Evolutionary conservation across 495 filamentous ascomycete species (phyloP), one percentile per base, ranked within the genome.

Genomic region (Ascobolus immersus): DNA sequence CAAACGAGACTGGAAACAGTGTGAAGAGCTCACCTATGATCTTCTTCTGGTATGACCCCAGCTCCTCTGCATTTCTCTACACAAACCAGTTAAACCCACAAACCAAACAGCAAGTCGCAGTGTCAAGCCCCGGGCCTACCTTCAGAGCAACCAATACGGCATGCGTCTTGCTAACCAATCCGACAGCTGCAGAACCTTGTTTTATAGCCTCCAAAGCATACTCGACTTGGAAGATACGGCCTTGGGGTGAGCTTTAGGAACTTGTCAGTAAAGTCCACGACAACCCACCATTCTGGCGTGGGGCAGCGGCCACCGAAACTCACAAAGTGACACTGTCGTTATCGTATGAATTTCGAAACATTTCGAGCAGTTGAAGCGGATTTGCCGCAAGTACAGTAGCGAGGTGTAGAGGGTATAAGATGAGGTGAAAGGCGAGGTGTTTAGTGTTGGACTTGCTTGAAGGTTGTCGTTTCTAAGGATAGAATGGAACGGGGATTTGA

Each of bases 311-410:
- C n/a, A n/a, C n/a, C n/a, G n/a, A 39, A 44, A 55, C 67, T 58
- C 66, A 93, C 82, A 94, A 96, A 59, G 86, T 96, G 57, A 96
- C 84, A 21, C 81, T 82, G 61, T 96, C 86, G 67, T 94, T 96
- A 60, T 96, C 86, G 65, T 96, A 96, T 59, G 94, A 93, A 62
- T 96, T 96, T 58, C 86, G 69, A 63, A 96, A 96, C 86, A 96
- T 96, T 39, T 50, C 70, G 59, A n/a, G n/a, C n/a, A n/a, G n/a
- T n/a, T n/a, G n/a, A n/a, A n/a, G 37, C 32, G 33, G 34, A 30
- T 49, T 33, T 40, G 39, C 37, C 39, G 34, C 43, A 38, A 44
- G 11, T 18, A 33, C 21, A 28, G 27, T 34, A 35, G 29, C 39
- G 27, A 20, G 30, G 25, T 43, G 19, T 18, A 12, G 33, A 29